These are phyloP conservation scores for Hydnomerulius pinastri DNA, from an alignment of 768 basidiomycete species.

Conservation along the genomic window DNA sequence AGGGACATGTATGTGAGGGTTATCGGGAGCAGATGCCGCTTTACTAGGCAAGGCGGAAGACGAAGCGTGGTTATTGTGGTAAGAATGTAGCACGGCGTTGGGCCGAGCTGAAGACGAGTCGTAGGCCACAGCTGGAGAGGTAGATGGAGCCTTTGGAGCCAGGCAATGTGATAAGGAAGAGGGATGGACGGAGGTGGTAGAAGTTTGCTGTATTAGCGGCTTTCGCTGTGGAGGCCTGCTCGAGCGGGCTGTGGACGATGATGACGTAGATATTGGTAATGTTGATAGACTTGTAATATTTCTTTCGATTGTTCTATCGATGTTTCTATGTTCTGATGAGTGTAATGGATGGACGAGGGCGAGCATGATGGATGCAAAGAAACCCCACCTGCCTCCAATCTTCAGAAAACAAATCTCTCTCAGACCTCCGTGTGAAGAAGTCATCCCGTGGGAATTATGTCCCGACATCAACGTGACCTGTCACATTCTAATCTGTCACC, in stretches of 20 bases:
- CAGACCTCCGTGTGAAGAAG: conserved; percentile 1
- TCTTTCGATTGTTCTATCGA: conserved; percentile 27
- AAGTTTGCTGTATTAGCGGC: conserved; percentile 25
- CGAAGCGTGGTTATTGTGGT: conserved; percentile 8
- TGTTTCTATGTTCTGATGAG: conserved; percentile 27
- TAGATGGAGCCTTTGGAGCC: conserved; percentile 18
- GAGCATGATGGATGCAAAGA: conserved; percentile 41
- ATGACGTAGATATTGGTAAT: conserved; percentile 9
- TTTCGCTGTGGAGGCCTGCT: conserved; percentile 29
- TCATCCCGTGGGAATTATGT: conserved; percentile 21
- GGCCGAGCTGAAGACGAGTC: conserved; percentile 18
- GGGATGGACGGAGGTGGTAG: conserved; percentile 29
- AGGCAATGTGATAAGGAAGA: conserved; percentile 18
- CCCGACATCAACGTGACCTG: conserved; percentile 3
- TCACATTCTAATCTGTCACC: neutral
- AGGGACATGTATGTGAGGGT: conserved; percentile 21
- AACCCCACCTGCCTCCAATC: conserved; percentile 5
- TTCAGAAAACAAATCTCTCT: conserved; percentile 12
- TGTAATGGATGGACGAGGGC: conserved; percentile 49
- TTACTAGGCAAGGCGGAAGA: conserved; percentile 18
- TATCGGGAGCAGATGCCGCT: conserved; percentile 28
- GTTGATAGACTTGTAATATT: conserved; percentile 17
- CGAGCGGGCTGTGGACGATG: conserved; percentile 25
- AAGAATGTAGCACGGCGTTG: conserved; percentile 15
- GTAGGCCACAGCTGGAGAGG: conserved; percentile 30